Conservation (phyloP, 768 basidiomycete genomes). For the Lentinula lateritia region DNA sequence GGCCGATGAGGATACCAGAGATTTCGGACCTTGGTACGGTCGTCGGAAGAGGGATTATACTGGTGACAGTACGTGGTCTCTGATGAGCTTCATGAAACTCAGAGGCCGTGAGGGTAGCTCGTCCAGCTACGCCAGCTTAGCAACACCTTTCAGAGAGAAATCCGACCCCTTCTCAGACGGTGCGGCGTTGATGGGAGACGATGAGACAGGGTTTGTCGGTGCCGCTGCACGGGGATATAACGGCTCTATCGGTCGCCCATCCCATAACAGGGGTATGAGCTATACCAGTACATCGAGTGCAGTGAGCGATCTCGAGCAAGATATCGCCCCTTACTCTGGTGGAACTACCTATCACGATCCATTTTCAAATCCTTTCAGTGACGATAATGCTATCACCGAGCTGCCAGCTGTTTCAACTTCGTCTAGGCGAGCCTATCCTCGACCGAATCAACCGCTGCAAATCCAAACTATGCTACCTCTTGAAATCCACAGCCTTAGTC, state of each 20-base stretch:
- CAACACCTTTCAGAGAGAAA: constrained; percentile 37
- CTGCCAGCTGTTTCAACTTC: constrained; percentile 19
- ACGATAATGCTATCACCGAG: constrained; percentile 28
- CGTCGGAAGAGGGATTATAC: constrained; percentile 30
- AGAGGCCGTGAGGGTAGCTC: constrained; percentile 37
- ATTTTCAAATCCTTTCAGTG: constrained; percentile 35
- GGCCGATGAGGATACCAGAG: constrained; percentile 65
- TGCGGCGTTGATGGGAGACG: constrained; percentile 29
- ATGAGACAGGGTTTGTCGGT: constrained; percentile 23
- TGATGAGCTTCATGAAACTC: constrained; percentile 36
- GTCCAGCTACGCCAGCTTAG: constrained; percentile 18
- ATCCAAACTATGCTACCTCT: constrained; percentile 14
- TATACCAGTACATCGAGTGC: constrained; percentile 28
- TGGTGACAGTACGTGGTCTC: constrained; percentile 48
- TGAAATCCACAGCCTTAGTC: constrained; percentile 20
- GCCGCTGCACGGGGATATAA: constrained; percentile 13
- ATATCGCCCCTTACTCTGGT: neutral
- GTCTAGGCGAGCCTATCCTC: constrained; percentile 10
- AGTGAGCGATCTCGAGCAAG: constrained; percentile 39
- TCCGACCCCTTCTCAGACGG: constrained; percentile 47
- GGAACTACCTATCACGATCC: constrained; percentile 9
- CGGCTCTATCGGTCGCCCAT: constrained; percentile 16
- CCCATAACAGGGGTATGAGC: constrained; percentile 27
- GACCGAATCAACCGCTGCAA: constrained; percentile 1
- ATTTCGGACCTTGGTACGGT: constrained; percentile 30